Evolutionary conservation across 257 asterid genomes (phyloP).

Genomic region (Penstemon davidsonii): DNA sequence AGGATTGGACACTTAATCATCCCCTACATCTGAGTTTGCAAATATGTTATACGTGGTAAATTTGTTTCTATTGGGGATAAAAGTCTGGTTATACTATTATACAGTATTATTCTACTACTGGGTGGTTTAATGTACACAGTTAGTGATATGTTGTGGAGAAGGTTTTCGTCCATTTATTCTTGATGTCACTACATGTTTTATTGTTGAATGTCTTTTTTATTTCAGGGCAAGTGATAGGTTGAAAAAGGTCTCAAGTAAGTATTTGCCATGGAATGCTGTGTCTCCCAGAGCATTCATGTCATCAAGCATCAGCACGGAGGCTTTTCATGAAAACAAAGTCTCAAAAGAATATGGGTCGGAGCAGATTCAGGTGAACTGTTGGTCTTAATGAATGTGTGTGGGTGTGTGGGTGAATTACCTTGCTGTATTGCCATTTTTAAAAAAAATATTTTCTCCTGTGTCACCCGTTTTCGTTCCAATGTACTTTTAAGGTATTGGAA

Average conservation of each 20-base stretch:
- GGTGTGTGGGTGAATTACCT: constrained; percentile 9
- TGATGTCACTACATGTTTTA: neutral
- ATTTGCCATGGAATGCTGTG: constrained; percentile 42
- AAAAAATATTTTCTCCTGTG: constrained; percentile 3
- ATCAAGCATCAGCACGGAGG: constrained; percentile 58
- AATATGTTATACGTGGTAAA: too few relatives aligned
- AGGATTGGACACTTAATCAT: neutral
- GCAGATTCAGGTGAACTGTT: constrained; percentile 83
- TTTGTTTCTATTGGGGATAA: too few relatives aligned
- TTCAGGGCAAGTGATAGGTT: constrained; percentile 52
- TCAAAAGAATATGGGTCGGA: constrained; percentile 87
- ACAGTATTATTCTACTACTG: too few relatives aligned
- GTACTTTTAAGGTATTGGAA: constrained; percentile 71
- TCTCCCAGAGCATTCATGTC: constrained; percentile 79
- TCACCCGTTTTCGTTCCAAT: constrained; percentile 11
- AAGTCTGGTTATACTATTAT: too few relatives aligned
- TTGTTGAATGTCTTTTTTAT: neutral
- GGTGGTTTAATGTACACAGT: neutral
- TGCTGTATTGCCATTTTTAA: neutral
- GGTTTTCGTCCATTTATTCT: constrained; percentile 1
- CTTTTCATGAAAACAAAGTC: constrained; percentile 50
- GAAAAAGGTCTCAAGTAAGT: constrained; percentile 39
- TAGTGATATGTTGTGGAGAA: neutral
- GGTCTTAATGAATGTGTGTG: constrained; percentile 24
- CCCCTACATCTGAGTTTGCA: neutral